Evolutionary conservation across 2,329 filamentous ascomycete species (phyloP), one percentile per base, ranked within the genome.

Genomic region (Diaporthe humulicola): DNA sequence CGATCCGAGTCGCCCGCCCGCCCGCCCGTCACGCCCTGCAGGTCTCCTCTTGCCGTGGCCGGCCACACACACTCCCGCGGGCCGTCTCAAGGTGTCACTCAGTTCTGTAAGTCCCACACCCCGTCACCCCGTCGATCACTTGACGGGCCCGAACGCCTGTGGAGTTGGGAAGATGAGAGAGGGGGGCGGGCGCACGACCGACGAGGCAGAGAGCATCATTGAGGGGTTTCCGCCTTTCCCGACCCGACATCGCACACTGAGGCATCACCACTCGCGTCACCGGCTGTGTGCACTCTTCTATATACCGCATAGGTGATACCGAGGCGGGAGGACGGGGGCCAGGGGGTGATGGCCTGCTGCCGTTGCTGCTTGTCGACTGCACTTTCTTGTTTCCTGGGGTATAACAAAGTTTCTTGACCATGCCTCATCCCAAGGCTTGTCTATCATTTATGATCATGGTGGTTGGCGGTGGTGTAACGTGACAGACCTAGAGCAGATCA

Each of bases 231-330:
- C 58, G 40, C 57, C n/a, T 17, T 14, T 48, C 7, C 64, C 64
- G 64, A 67, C 64, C 64, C 64, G 64, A 67, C 45, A 33, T 66
- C 40, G 40, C 60, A 66, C 60, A 66, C 6, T n/a, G 60, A 22
- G 25, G 40, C 25, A 48, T 14, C 17, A n/a, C n/a, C n/a, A n/a
- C 4, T 25, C 45, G 42, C 45, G 7, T 25, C 33, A 30, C 61
- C 28, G 61, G n/a, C 4, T n/a, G 45, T 25, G 12, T 14, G 22
- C 38, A 6, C 10, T 8, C n/a, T n/a, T 10, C 28, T 14, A 14
- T 6, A 8, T n/a, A 52, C 28, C 4, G 19, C n/a, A 28, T 22
- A 25, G 45, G 64, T 67, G 42, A 40, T 9, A 67, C 64, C 45
- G 30, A 38, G 19, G 28, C 28, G 42, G 42, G 42, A 50, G 10